Percentiles rank a stretch among this genome's conserved stretches.
These are phyloP conservation scores for Haematococcus sp. DNA, from an alignment of 139 green algal species.

Conservation along the genomic window DNA sequence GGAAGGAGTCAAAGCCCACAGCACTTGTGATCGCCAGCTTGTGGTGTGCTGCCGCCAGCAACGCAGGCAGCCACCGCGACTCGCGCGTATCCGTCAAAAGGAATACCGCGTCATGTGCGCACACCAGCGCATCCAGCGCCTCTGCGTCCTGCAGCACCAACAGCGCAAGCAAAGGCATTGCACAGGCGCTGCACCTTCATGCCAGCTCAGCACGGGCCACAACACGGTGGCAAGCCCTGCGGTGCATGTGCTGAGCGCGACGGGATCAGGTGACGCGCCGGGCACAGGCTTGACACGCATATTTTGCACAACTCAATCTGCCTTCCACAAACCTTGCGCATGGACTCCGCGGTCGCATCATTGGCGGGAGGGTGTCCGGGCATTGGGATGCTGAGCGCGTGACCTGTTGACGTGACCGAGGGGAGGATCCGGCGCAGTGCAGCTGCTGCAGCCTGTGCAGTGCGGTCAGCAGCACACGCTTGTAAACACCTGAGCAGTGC, in stretches of 20 bases:
- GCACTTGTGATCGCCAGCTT: slow-evolving; percentile 87
- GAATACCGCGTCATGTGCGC: slow-evolving; percentile 84
- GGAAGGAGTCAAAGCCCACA: slow-evolving; percentile 89
- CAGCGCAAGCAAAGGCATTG: too few species aligned
- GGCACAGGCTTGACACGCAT: too few species aligned
- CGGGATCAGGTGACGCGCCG: too few species aligned
- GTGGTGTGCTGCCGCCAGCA: slow-evolving; percentile 65
- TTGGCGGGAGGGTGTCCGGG: slow-evolving; percentile 74
- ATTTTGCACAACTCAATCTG: too few species aligned
- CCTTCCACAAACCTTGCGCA: slow-evolving; percentile 46
- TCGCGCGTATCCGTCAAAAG: slow-evolving; percentile 96
- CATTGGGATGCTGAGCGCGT: slow-evolving; percentile 83
- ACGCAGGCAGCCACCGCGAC: slow-evolving; percentile 86
- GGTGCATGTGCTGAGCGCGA: too few species aligned
- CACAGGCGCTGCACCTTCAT: not conserved
- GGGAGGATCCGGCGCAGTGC: slow-evolving; percentile 74
- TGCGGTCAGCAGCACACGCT: not conserved
- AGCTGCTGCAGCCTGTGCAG: slow-evolving; percentile 68
- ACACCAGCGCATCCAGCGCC: slow-evolving; percentile 64
- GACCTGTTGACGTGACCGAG: slow-evolving; percentile 40
- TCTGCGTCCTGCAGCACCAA: slow-evolving; percentile 28
- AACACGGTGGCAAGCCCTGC: too few species aligned
- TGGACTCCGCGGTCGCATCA: slow-evolving; percentile 11
- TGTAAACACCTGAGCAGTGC: too few species aligned
- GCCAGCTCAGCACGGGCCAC: too few species aligned